Conservation (phyloP, 805 yeast species). For the Candida glaebosa region DNA sequence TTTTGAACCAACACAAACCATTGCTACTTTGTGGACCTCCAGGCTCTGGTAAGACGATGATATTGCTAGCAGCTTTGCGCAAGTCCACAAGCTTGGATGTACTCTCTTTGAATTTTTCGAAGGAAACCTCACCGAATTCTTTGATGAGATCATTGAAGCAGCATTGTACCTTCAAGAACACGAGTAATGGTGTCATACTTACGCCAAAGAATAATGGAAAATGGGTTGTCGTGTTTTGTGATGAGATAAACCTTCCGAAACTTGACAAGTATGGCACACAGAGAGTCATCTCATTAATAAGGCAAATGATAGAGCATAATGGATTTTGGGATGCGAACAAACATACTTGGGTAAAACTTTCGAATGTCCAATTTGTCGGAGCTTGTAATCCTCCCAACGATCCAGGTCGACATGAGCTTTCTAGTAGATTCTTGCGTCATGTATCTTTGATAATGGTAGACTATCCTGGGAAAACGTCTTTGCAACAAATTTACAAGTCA, state of each 20-base stretch:
- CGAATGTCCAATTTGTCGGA: constrained; percentile 79
- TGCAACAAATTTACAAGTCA: constrained; percentile 62
- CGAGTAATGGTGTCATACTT: constrained; percentile 49
- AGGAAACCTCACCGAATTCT: constrained; percentile 64
- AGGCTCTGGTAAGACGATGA: constrained; percentile 96
- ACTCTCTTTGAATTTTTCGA: constrained; percentile 75
- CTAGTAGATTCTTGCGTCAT: constrained; percentile 64
- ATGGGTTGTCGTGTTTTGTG: constrained; percentile 83
- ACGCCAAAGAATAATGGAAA: constrained; percentile 60
- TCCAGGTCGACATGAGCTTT: constrained; percentile 62
- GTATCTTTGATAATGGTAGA: constrained; percentile 67
- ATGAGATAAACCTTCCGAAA: constrained; percentile 83
- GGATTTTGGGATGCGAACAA: constrained; percentile 75
- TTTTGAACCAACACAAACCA: constrained; percentile 55
- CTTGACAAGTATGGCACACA: constrained; percentile 73
- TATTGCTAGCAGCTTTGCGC: constrained; percentile 65
- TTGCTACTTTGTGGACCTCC: constrained; percentile 91
- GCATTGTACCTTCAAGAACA: constrained; percentile 57
- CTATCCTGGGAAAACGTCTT: constrained; percentile 65
- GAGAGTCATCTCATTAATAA: constrained; percentile 60
- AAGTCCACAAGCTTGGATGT: constrained; percentile 55
- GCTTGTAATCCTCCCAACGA: constrained; percentile 92
- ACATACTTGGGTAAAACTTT: constrained; percentile 62
- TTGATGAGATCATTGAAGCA: constrained; percentile 68
- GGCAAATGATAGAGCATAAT: constrained; percentile 66